Conservation (phyloP, 805 yeast genomes). For the Hanseniaspora valbyensis region DNA sequence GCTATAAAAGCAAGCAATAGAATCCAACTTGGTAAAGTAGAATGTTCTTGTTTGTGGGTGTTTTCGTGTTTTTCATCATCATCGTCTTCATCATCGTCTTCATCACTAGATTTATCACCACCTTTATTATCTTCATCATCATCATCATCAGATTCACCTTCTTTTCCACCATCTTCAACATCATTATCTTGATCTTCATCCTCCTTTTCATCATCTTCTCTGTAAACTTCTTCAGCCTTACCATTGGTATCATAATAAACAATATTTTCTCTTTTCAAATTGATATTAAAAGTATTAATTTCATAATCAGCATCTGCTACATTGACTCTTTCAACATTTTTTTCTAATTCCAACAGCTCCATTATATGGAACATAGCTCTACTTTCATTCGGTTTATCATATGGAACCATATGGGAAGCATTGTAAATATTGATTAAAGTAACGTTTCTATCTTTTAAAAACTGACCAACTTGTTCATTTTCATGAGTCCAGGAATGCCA, state of each 20-base stretch:
- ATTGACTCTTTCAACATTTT: background rate
- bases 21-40: slow-evolving; percentile 9
- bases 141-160: slow-evolving; percentile 42
- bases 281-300: background rate
- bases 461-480: slow-evolving; percentile 34
- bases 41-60: slow-evolving; percentile 16
- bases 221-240: background rate
- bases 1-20: background rate
- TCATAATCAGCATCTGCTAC: background rate
- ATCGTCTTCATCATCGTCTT: slow-evolving; percentile 18
- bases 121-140: slow-evolving; percentile 36
- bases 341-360: background rate
- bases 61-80: slow-evolving; percentile 17
- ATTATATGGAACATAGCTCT: slow-evolving; percentile 56
- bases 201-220: background rate
- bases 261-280: background rate
- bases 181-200: slow-evolving; percentile 1
- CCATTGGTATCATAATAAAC: background rate
- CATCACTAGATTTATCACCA: no score
- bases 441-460: slow-evolving; percentile 54
- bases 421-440: slow-evolving; percentile 63
- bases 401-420: slow-evolving; percentile 91
- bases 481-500: slow-evolving; percentile 25
- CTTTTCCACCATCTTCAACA: slow-evolving; percentile 24
- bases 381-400: slow-evolving; percentile 58